phyloP scores from a whole-genome alignment of 2,329 filamentous ascomycete species.

The Trichoderma harzianum region DNA sequence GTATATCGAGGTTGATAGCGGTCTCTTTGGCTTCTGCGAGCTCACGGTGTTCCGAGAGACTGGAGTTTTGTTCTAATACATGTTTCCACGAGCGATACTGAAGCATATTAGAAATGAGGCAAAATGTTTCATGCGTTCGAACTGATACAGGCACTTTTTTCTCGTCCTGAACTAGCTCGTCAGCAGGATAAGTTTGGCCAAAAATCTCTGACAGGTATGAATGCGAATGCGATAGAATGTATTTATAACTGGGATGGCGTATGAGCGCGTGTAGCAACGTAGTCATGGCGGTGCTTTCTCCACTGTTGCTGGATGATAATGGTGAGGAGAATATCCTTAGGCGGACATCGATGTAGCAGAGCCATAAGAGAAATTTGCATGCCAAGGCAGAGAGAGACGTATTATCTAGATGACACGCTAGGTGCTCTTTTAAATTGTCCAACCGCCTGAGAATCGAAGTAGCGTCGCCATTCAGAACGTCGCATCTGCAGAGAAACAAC shows the following conservation, averaged over 20 bases:
- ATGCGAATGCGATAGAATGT: neutral
- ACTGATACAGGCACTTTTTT: neutral
- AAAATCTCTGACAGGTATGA: neutral
- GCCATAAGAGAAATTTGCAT: neutral
- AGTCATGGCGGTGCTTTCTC: neutral
- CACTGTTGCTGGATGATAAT: neutral
- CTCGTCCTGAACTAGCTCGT: neutral
- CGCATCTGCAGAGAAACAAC: neutral
- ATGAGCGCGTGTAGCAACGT: neutral
- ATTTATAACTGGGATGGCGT: neutral
- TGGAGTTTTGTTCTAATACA: neutral
- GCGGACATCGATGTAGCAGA: neutral
- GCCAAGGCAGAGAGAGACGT: neutral
- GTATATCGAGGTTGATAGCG: neutral
- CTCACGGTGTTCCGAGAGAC: neutral
- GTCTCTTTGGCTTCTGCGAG: neutral
- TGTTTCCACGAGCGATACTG: slow-evolving; percentile 4
- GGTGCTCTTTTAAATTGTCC: neutral
- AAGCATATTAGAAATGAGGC: slow-evolving; percentile 9
- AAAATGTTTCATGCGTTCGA: slow-evolving; percentile 10
- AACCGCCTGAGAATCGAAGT: neutral
- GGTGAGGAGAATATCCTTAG: neutral
- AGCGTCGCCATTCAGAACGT: neutral
- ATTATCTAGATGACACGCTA: neutral
- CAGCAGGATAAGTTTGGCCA: neutral